Evolutionary conservation across 1,284 basidiomycete genomes (phyloP).

Genomic region (Coniferiporia sulphurascens): DNA sequence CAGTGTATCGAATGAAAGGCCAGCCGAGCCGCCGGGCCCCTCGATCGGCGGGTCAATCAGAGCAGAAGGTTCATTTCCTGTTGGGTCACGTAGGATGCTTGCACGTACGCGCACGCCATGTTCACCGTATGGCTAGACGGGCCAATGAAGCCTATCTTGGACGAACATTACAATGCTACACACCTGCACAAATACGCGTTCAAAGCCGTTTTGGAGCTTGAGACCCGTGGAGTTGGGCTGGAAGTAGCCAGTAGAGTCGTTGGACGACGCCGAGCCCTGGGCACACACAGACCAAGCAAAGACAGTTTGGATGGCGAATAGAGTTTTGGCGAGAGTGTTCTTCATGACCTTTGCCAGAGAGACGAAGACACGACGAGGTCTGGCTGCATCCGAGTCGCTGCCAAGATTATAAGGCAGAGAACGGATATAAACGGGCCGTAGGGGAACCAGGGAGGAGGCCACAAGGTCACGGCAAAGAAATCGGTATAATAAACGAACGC

Average conservation of each 20-base stretch:
- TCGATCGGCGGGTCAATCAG: slow-evolving; percentile 37
- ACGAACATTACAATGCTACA: slow-evolving; percentile 2
- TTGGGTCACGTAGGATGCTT: slow-evolving; percentile 36
- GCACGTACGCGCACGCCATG: slow-evolving; percentile 36
- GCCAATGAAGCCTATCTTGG: not conserved
- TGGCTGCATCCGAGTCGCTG: not conserved
- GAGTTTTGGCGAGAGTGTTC: not conserved
- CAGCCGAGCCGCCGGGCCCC: slow-evolving; percentile 33
- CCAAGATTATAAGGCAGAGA: not conserved
- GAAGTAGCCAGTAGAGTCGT: slow-evolving; percentile 9
- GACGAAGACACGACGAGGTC: not conserved
- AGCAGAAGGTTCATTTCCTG: slow-evolving; percentile 33
- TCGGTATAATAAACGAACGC: too few relatives aligned
- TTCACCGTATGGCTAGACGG: slow-evolving; percentile 34
- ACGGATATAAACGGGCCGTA: not conserved
- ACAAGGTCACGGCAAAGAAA: not conserved
- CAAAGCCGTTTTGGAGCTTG: slow-evolving; percentile 36
- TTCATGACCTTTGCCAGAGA: not conserved
- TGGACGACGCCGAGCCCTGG: not conserved
- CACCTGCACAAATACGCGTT: slow-evolving; percentile 37
- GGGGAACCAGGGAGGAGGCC: not conserved
- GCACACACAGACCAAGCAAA: not conserved
- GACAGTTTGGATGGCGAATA: not conserved
- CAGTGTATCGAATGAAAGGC: slow-evolving; percentile 30
- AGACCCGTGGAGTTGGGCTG: slow-evolving; percentile 33